Percentiles rank a stretch among this genome's conserved stretches.
These are phyloP conservation scores for Ceratocystis cubensis DNA, from an alignment of 2,329 filamentous ascomycete species.

Conservation along the genomic window DNA sequence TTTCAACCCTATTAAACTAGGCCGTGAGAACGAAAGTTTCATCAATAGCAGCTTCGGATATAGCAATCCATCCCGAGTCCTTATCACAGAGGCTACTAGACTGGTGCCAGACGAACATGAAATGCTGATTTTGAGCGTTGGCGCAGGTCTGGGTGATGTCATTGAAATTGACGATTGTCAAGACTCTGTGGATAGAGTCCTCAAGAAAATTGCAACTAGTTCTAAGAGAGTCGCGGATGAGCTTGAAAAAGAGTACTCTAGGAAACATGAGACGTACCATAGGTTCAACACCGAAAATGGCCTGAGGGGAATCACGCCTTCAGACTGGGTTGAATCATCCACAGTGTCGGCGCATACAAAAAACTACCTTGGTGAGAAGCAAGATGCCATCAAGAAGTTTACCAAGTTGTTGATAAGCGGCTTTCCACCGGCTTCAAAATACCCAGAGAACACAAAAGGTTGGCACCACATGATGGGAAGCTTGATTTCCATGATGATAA, in stretches of 20 bases:
- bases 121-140: constrained; percentile 24
- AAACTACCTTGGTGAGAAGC: constrained; percentile 23
- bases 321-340: constrained; percentile 25
- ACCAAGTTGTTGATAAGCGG: not conserved
- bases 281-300: constrained; percentile 26
- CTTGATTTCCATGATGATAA: not conserved
- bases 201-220: not conserved
- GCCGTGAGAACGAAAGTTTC: constrained; percentile 25
- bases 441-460: not conserved
- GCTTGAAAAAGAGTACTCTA: constrained; percentile 22
- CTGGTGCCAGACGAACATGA: constrained; percentile 22
- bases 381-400: not conserved
- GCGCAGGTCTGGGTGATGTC: constrained; percentile 24
- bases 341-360: constrained; percentile 23
- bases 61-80: constrained; percentile 19
- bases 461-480: no score
- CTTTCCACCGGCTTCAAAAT: not conserved
- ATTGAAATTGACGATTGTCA: constrained; percentile 21
- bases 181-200: not conserved
- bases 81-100: constrained; percentile 26
- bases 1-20: constrained; percentile 26
- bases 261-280: constrained; percentile 22
- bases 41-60: constrained; percentile 26
- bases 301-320: constrained; percentile 21
- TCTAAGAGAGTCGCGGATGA: not conserved